Percentiles rank a stretch among this genome's conserved stretches.
Evolutionary conservation across 140 eudicot species (phyloP).

Genomic region (Cichorium intybus): DNA sequence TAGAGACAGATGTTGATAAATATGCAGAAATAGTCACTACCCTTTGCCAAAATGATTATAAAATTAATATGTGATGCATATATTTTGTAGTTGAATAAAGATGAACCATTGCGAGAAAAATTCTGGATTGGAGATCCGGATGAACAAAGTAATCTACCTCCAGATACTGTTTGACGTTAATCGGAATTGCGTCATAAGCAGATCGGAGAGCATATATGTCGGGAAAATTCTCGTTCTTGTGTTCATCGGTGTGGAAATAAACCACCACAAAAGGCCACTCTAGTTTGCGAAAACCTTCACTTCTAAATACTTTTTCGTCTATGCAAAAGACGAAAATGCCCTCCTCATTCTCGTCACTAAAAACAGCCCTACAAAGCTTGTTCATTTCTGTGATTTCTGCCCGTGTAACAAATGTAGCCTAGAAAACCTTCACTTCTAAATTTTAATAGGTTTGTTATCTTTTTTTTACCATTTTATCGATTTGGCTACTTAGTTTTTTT

Average conservation of each 20-base stretch:
- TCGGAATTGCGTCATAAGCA: constrained; percentile 66
- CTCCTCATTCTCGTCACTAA: no score
- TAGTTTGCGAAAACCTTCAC: constrained; percentile 56
- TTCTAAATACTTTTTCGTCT: constrained; percentile 59
- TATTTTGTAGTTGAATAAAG: constrained; percentile 26
- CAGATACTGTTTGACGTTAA: constrained; percentile 42
- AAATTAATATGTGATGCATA: constrained; percentile 33
- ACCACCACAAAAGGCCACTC: constrained; percentile 52
- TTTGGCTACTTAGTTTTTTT: no score
- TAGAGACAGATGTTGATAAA: constrained; percentile 30
- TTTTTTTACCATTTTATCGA: no score
- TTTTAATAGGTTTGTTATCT: no score
- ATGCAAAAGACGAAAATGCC: no score
- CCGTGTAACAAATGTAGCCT: no score
- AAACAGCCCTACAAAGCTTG: no score
- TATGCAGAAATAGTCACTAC: constrained; percentile 57
- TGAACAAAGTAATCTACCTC: constrained; percentile 74
- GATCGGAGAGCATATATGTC: constrained; percentile 62
- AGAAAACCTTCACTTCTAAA: no score
- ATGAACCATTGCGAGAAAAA: constrained; percentile 81
- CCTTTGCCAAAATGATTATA: constrained; percentile 36
- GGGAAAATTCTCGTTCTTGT: constrained; percentile 55
- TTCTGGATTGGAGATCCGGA: constrained; percentile 77
- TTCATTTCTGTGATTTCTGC: no score
- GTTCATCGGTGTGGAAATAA: constrained; percentile 70